phyloP scores from a whole-genome alignment of 2,329 filamentous ascomycete species.

The Fusarium sp. region DNA sequence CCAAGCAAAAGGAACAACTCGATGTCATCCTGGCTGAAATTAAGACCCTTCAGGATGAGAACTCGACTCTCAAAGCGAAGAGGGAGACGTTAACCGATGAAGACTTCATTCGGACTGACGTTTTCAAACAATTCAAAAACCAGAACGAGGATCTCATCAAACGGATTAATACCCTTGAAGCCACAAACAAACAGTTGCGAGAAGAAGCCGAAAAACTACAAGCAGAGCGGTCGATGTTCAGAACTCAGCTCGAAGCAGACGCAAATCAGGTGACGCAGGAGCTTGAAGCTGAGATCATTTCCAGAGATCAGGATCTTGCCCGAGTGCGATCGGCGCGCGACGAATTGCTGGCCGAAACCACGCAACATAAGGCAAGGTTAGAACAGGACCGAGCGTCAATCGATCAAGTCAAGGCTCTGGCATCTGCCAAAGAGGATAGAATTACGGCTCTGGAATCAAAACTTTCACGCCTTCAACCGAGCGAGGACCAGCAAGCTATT shows the following conservation, averaged over 20 bases:
- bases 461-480: constrained; percentile 74
- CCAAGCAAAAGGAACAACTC: constrained; percentile 90
- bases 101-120: constrained; percentile 90
- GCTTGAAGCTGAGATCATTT: constrained; percentile 82
- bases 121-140: constrained; percentile 90
- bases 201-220: constrained; percentile 89
- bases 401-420: constrained; percentile 82
- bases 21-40: constrained; percentile 83
- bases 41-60: constrained; percentile 78
- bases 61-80: constrained; percentile 77
- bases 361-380: constrained; percentile 80
- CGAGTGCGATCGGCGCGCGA: constrained; percentile 87
- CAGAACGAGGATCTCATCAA: constrained; percentile 95
- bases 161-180: constrained; percentile 90
- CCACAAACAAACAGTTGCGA: constrained; percentile 83
- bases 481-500: constrained; percentile 60
- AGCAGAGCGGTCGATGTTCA: constrained; percentile 85
- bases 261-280: constrained; percentile 78
- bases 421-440: constrained; percentile 81
- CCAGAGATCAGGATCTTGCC: constrained; percentile 85
- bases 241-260: constrained; percentile 84
- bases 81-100: constrained; percentile 85
- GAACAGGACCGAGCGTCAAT: constrained; percentile 78
- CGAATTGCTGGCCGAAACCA: constrained; percentile 84
- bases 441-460: constrained; percentile 87